These are phyloP conservation scores for Aspergillus mulundensis DNA, from an alignment of 495 filamentous ascomycete genomes.

Conservation along the genomic window DNA sequence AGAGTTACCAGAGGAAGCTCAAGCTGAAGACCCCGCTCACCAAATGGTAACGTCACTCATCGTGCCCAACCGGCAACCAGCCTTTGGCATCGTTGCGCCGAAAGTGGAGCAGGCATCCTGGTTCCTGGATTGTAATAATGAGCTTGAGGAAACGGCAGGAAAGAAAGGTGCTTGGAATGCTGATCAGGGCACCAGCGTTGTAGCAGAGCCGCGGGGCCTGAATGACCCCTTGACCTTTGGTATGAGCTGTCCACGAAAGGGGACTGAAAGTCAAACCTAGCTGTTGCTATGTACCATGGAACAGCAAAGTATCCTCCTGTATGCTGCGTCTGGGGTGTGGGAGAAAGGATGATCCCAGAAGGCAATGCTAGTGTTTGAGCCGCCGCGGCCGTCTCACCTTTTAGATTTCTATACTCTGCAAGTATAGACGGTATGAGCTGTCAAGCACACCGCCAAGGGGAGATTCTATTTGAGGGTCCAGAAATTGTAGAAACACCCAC, in stretches of 20 bases:
- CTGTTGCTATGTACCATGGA: background rate
- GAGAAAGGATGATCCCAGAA: background rate
- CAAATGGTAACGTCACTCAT: slow-evolving; percentile 25
- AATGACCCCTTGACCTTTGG: background rate
- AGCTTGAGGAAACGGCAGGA: too few species aligned
- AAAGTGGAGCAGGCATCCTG: background rate
- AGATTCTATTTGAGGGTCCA: slow-evolving; percentile 11
- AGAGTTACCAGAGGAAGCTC: slow-evolving; percentile 14
- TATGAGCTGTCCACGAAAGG: background rate
- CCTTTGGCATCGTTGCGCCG: background rate
- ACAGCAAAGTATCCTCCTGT: background rate
- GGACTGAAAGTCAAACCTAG: background rate
- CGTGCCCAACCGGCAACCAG: slow-evolving; percentile 5
- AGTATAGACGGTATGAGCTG: background rate
- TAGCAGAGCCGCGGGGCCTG: background rate
- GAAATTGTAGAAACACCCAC: slow-evolving; percentile 9
- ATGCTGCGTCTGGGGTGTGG: background rate
- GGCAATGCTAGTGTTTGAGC: background rate
- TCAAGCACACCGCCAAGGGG: slow-evolving; percentile 6
- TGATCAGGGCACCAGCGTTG: too few species aligned
- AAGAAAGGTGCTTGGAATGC: too few species aligned
- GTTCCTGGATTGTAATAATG: background rate
- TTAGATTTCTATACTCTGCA: background rate
- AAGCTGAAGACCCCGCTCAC: background rate
- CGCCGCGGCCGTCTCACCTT: background rate